Conservation (phyloP, 2,329 filamentous ascomycete species). For the Aureobasidium namibiae region DNA sequence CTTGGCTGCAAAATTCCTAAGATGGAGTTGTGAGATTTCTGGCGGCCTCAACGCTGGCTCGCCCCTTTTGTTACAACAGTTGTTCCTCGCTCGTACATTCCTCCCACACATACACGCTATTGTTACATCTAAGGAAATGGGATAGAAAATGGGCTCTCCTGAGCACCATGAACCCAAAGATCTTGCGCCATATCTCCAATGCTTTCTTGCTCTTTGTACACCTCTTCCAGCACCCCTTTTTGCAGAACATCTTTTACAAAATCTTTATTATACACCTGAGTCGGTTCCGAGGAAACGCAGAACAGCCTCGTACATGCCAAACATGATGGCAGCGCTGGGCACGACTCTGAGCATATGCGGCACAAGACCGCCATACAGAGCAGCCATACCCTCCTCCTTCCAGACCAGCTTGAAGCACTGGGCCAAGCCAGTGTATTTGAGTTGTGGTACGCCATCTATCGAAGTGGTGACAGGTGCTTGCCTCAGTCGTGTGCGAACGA, state of each 20-base stretch:
- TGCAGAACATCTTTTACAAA: too few relatives aligned
- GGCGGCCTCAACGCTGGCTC: not conserved
- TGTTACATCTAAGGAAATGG: not conserved
- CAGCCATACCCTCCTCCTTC: constrained; percentile 78
- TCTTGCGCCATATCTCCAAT: not conserved
- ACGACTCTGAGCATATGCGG: constrained; percentile 87
- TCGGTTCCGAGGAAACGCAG: constrained; percentile 39
- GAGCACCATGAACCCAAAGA: not conserved
- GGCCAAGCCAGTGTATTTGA: constrained; percentile 80
- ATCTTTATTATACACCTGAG: constrained; percentile 27
- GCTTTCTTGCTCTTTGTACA: not conserved
- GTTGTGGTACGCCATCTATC: constrained; percentile 48
- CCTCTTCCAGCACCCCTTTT: too few relatives aligned
- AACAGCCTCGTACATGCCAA: constrained; percentile 69
- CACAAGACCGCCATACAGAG: constrained; percentile 82
- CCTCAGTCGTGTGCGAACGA: constrained; percentile 73
- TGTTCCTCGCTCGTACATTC: not conserved
- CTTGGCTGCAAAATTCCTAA: too few relatives aligned
- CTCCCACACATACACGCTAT: not conserved
- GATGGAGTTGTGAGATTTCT: not conserved
- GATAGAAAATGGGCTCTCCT: not conserved
- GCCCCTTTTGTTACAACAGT: not conserved
- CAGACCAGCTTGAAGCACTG: constrained; percentile 85
- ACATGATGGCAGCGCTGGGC: constrained; percentile 91
- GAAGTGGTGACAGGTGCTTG: constrained; percentile 59